Evolutionary conservation across 805 yeast species (phyloP).

Genomic region (Crinitomyces ghanaensis): DNA sequence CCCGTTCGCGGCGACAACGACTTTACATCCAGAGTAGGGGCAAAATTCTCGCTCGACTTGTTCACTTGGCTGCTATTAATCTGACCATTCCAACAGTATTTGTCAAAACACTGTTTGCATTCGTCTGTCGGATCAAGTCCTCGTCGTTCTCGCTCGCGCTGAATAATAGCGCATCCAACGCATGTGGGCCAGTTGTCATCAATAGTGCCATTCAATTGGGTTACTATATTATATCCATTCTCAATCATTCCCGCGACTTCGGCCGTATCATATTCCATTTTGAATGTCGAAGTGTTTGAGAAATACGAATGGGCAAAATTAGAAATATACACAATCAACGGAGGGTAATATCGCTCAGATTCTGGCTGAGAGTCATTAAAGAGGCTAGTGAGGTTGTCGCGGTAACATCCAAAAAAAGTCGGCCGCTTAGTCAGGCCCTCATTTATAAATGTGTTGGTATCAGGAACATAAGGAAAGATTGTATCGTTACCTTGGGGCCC

Average conservation of each 20-base stretch:
- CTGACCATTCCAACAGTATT: constrained; percentile 66
- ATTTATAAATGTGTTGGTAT: constrained; percentile 44
- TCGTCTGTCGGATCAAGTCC: constrained; percentile 49
- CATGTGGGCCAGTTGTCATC: constrained; percentile 64
- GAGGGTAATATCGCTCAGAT: constrained; percentile 34
- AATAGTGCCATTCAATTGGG: constrained; percentile 54
- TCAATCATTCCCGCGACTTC: constrained; percentile 49
- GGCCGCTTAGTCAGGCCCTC: constrained; percentile 57
- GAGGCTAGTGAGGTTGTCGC: constrained; percentile 35
- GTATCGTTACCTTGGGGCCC: constrained; percentile 41
- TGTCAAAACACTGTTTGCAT: constrained; percentile 58
- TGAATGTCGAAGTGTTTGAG: constrained; percentile 65
- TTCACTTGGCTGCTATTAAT: constrained; percentile 9
- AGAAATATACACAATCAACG: constrained; percentile 67
- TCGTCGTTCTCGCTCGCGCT: constrained; percentile 63
- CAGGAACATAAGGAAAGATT: constrained; percentile 76
- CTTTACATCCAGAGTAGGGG: constrained; percentile 11
- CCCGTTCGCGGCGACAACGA: no score
- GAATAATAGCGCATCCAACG: constrained; percentile 71
- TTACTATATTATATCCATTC: constrained; percentile 64
- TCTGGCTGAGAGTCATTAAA: constrained; percentile 12
- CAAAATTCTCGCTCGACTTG: constrained; percentile 7
- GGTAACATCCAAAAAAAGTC: constrained; percentile 74
- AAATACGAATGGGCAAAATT: constrained; percentile 54
- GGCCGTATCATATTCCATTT: constrained; percentile 47